Evolutionary conservation across 1,284 basidiomycete genomes (phyloP), one percentile per base, ranked within the genome.

Genomic region (Ustanciosporium gigantosporum): DNA sequence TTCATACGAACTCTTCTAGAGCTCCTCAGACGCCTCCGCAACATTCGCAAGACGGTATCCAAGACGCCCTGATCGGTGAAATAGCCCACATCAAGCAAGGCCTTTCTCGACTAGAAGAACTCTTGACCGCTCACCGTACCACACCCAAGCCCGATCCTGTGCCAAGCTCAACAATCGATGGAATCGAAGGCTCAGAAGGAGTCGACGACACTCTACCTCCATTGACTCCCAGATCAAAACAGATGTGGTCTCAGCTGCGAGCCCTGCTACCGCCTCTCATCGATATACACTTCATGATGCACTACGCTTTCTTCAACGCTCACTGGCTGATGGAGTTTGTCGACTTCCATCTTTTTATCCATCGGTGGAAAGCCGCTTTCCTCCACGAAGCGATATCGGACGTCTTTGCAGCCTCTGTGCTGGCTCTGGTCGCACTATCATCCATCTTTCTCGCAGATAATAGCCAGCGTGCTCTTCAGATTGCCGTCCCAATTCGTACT

Each of bases 261-360:
- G 27, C 39, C 11, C 8, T 53, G 8, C 23, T 55, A 3, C 57
- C 57, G 5, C 50, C 57, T 7, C 41, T 60, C 31, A 36, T 41
- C 29, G 57, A 60, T n/a, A 60, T 41, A 13, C 46, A 60, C 23
- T 25, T 41, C 27, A 45, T 60, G 34, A 45, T 55, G 46, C 42
- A 50, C 36, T 43, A 53, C 40, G 17, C 48, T 22, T 41, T 55
- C 24, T 36, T 41, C 32, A 46, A 55, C 23, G 41, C 46, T 20
- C 46, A 60, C 24, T 60, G 57, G 57, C 46, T 60, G 29, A 31
- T 50, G 31, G 24, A 21, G 14, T 46, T 25, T 17, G 8, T 46
- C 16, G 31, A 60, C 15, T 27, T 46, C 15, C 35, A 42, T n/a
- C 46, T 46, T n/a, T 49, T 50, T 32, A 39, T 60, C 14, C 41